These are phyloP conservation scores for Ophiostoma quercus DNA, from an alignment of 2,329 filamentous ascomycete species.

Conservation along the genomic window DNA sequence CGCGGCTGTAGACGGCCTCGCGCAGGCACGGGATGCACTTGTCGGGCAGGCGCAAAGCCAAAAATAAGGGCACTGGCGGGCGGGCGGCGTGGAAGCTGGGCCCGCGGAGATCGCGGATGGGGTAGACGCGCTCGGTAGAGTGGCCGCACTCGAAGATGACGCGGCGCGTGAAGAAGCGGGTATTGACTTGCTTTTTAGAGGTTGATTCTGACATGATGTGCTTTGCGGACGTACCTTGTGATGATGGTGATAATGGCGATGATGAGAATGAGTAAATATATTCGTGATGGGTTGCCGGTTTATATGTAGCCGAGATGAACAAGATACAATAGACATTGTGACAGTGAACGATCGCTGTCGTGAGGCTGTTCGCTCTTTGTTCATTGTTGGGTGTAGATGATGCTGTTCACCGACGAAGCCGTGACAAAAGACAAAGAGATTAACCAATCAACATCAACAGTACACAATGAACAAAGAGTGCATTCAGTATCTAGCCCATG, in stretches of 20 bases:
- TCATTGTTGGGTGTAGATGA: neutral
- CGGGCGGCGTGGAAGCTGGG: neutral
- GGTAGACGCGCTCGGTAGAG: constrained; percentile 3
- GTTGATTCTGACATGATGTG: neutral
- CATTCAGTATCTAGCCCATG: constrained; percentile 5
- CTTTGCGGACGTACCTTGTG: neutral
- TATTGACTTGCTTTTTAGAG: neutral
- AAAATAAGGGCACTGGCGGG: neutral
- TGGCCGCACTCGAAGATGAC: constrained; percentile 24
- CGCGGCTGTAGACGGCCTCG: neutral
- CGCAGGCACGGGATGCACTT: constrained; percentile 15
- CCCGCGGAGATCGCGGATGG: constrained; percentile 6
- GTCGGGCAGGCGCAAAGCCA: constrained; percentile 14
- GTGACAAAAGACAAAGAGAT: neutral
- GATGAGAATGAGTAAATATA: neutral
- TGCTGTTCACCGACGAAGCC: neutral
- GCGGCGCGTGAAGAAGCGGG: constrained; percentile 16
- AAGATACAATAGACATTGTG: neutral
- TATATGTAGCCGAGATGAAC: neutral
- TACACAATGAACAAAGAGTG: neutral
- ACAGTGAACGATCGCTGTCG: neutral
- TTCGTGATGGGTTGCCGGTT: neutral
- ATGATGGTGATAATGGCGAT: neutral
- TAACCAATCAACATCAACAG: neutral
- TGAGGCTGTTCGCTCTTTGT: neutral